These are phyloP conservation scores for Fraxinus americana DNA, from an alignment of 257 asterid genomes.

Conservation along the genomic window DNA sequence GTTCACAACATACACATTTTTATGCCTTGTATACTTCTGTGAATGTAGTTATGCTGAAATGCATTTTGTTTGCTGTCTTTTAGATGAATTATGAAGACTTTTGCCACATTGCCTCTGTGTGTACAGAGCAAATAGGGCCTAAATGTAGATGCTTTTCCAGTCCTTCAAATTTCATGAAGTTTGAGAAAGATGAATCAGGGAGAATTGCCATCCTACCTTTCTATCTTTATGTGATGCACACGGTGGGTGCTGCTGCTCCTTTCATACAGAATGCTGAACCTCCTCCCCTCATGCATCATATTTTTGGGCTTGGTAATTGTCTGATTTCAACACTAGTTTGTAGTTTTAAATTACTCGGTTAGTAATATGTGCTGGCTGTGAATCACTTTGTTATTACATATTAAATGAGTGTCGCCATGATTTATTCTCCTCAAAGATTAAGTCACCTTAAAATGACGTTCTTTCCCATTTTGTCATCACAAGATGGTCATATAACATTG, in stretches of 20 bases:
- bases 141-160: constrained; percentile 94
- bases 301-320: background rate
- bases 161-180: constrained; percentile 99
- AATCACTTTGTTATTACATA: background rate
- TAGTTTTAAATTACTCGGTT: background rate
- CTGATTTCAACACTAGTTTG: background rate
- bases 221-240: constrained; percentile 98
- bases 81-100: constrained; percentile 99
- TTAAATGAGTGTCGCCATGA: background rate
- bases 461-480: background rate
- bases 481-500: background rate
- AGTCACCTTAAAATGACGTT: constrained; percentile 2
- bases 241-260: constrained; percentile 52
- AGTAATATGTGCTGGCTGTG: background rate
- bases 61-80: constrained; percentile 29
- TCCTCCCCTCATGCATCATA: constrained; percentile 14
- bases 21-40: constrained; percentile 22
- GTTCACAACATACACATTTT: constrained; percentile 3
- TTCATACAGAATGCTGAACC: constrained; percentile 7
- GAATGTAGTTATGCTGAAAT: constrained; percentile 34
- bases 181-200: constrained; percentile 97
- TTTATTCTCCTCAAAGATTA: background rate
- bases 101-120: constrained; percentile 99
- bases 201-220: constrained; percentile 96
- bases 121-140: constrained; percentile 97